These are phyloP conservation scores for Xylariaceae sp. DNA, from an alignment of 2,329 filamentous ascomycete species.

Conservation along the genomic window DNA sequence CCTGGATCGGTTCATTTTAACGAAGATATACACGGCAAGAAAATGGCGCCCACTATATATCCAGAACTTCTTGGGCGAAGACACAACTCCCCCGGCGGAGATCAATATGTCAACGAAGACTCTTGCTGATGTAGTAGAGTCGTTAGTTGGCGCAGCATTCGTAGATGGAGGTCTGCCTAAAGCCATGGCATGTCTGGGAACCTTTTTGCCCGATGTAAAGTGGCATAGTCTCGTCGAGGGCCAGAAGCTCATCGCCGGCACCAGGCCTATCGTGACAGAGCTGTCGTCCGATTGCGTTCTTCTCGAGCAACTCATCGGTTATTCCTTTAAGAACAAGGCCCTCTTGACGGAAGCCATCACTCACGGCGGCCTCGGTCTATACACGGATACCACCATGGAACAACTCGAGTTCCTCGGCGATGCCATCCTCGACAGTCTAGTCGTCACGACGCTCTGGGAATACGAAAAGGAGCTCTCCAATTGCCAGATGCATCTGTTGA, in stretches of 20 bases:
- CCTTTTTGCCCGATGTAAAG: conserved; percentile 57
- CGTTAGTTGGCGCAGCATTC: conserved; percentile 72
- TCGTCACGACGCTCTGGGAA: conserved; percentile 58
- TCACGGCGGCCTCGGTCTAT: conserved; percentile 48
- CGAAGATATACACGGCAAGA: conserved; percentile 57
- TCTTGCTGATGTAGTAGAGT: conserved; percentile 82
- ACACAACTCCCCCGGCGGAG: not conserved
- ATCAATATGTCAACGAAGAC: conserved; percentile 57
- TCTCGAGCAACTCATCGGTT: conserved; percentile 63
- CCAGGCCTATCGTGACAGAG: conserved; percentile 33
- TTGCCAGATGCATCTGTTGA: conserved; percentile 67
- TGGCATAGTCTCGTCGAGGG: conserved; percentile 46
- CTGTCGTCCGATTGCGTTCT: conserved; percentile 40
- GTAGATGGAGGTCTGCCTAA: conserved; percentile 61
- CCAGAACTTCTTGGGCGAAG: conserved; percentile 32
- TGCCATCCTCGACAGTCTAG: conserved; percentile 71
- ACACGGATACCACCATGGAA: conserved; percentile 48
- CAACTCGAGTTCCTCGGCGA: conserved; percentile 87
- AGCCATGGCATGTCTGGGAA: conserved; percentile 57
- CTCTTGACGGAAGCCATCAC: conserved; percentile 77
- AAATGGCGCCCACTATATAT: conserved; percentile 69
- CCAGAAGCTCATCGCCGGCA: conserved; percentile 40
- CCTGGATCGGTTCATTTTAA: conserved; percentile 69
- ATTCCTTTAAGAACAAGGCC: conserved; percentile 62
- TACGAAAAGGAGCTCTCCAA: conserved; percentile 39